These are phyloP conservation scores for Suillus weaverae DNA, from an alignment of 768 basidiomycete species.

Conservation along the genomic window DNA sequence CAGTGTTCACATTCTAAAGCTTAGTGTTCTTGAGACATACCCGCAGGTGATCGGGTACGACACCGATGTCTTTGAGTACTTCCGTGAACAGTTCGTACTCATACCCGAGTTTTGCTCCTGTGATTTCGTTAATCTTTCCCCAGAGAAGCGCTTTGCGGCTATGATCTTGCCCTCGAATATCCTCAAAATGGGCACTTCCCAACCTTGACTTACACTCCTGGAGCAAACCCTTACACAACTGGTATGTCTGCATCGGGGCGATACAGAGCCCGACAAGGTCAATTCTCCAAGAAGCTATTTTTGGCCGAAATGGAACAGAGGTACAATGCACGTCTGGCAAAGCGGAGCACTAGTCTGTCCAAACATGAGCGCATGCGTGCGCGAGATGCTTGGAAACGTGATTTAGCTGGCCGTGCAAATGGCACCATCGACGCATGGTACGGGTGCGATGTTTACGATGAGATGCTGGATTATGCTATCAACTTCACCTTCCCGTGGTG, in stretches of 20 bases:
- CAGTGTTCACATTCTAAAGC: conserved; percentile 32
- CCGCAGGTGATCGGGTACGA: conserved; percentile 79
- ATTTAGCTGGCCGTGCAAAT: conserved; percentile 47
- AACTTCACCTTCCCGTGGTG: conserved; percentile 71
- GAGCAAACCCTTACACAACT: conserved; percentile 11
- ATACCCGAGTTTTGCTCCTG: neutral
- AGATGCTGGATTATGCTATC: conserved; percentile 68
- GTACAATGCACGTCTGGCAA: conserved; percentile 24
- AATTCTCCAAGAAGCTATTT: conserved; percentile 20
- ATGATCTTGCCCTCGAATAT: conserved; percentile 66
- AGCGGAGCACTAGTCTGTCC: conserved; percentile 19
- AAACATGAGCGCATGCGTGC: conserved; percentile 28
- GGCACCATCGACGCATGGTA: conserved; percentile 64
- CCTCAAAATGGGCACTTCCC: conserved; percentile 60
- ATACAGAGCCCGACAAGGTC: conserved; percentile 18
- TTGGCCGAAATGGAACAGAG: conserved; percentile 22
- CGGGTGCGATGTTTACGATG: conserved; percentile 62
- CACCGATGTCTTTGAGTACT: conserved; percentile 62
- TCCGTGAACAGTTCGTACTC: conserved; percentile 59
- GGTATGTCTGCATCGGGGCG: conserved; percentile 5
- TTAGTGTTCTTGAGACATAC: conserved; percentile 64
- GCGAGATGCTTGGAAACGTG: conserved; percentile 41
- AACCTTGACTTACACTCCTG: conserved; percentile 19
- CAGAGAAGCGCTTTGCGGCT: conserved; percentile 63
- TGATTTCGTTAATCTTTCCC: conserved; percentile 3